Conservation (phyloP, 306 rosid genomes). For the Mucuna pruriens region DNA sequence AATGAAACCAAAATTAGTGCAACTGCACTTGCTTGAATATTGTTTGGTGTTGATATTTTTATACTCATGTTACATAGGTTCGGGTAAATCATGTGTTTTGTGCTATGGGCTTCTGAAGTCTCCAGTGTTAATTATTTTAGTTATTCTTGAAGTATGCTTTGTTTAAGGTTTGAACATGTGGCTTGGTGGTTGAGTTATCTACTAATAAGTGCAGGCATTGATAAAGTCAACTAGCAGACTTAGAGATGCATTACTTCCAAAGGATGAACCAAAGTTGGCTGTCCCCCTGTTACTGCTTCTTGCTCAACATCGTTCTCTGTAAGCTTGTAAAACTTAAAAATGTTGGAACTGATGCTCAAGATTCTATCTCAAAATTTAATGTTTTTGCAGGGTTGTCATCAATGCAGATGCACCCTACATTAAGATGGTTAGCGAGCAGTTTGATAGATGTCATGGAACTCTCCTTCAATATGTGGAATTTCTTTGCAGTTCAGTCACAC, state of each 20-base stretch:
- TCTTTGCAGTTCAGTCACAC: constrained; percentile 84
- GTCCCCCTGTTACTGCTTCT: constrained; percentile 86
- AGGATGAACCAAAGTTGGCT: constrained; percentile 91
- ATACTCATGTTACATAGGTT: not conserved
- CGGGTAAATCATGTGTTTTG: constrained; percentile 2
- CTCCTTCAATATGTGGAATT: constrained; percentile 95
- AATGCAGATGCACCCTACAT: constrained; percentile 93
- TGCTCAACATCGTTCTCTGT: constrained; percentile 98
- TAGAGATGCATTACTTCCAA: constrained; percentile 84
- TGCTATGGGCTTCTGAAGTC: constrained; percentile 12
- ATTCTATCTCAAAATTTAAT: constrained; percentile 31
- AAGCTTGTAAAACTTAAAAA: constrained; percentile 46
- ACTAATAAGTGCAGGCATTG: constrained; percentile 64
- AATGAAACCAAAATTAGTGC: not conserved
- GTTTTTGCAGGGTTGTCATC: constrained; percentile 79
- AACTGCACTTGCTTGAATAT: constrained; percentile 15
- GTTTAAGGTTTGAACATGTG: constrained; percentile 12
- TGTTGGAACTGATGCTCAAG: constrained; percentile 1
- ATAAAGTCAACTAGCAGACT: constrained; percentile 92
- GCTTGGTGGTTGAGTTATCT: constrained; percentile 14
- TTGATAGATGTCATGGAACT: constrained; percentile 96
- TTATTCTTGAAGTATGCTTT: not conserved
- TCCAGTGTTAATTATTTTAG: not conserved
- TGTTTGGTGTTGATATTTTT: constrained; percentile 3
- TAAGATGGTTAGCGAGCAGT: constrained; percentile 96